Percentiles rank a stretch among this genome's conserved stretches.
Conservation (phyloP, 495 filamentous ascomycete genomes). For the Tuber microsphaerosporum region DNA sequence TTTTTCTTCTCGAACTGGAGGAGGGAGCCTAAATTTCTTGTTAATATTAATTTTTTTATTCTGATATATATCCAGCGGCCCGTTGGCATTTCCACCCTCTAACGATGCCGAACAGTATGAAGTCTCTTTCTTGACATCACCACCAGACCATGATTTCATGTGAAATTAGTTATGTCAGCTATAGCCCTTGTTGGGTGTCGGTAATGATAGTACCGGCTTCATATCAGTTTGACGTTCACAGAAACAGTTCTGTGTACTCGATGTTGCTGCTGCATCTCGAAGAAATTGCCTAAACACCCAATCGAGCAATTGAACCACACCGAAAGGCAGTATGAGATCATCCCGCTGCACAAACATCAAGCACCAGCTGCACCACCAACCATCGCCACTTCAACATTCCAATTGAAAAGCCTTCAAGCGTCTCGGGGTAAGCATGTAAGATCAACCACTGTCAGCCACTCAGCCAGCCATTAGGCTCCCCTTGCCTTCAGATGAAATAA, state of each 20-base stretch:
- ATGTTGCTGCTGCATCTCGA: neutral
- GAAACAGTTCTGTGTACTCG: neutral
- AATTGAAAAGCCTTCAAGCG: neutral
- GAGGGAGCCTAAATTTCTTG: slow-evolving; percentile 11
- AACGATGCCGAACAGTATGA: neutral
- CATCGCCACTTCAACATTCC: neutral
- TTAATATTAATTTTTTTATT: slow-evolving; percentile 17
- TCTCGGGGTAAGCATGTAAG: neutral
- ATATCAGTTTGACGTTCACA: neutral
- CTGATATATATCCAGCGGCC: slow-evolving; percentile 7
- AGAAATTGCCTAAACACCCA: neutral
- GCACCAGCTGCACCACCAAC: neutral
- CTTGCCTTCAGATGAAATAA: neutral
- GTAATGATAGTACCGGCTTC: neutral
- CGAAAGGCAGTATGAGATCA: neutral
- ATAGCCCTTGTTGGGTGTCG: neutral
- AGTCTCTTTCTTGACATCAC: neutral
- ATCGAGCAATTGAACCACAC: neutral
- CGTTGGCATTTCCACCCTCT: neutral
- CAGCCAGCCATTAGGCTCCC: neutral
- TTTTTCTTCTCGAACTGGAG: slow-evolving; percentile 13
- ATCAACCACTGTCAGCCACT: neutral
- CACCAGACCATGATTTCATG: neutral
- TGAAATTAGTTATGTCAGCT: neutral
- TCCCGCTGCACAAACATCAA: neutral